A percentile compares a stretch with the other conserved stretches of the same genome.
phyloP scores from a whole-genome alignment of 73 alveolate genomes.

The Paramecium primaurelia region DNA sequence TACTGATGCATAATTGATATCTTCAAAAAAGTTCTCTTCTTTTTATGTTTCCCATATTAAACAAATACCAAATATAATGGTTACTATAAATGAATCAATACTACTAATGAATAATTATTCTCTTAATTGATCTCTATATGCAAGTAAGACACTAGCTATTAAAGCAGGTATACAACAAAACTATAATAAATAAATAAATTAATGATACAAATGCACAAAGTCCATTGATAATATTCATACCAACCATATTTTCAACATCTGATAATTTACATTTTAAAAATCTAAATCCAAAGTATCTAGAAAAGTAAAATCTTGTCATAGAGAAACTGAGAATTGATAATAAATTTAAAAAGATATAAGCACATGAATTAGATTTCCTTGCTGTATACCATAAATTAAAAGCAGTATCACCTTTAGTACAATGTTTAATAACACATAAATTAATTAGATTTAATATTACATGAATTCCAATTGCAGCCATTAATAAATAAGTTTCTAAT shows the following conservation, averaged over 20 bases:
- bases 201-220: background rate
- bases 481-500: background rate
- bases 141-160: background rate
- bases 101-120: background rate
- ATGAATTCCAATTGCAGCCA: background rate
- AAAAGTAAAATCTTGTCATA: background rate
- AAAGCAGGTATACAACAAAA: conserved; percentile 10
- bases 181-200: background rate
- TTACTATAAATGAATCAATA: background rate
- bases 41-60: conserved; percentile 7
- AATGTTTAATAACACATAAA: background rate
- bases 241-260: background rate
- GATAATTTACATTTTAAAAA: background rate
- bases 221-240: background rate
- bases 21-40: background rate
- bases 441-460: background rate
- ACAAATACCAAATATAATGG: background rate
- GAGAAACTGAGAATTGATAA: background rate
- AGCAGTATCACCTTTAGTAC: background rate
- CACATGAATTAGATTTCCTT: background rate
- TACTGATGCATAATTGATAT: background rate
- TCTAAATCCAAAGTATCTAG: conserved; percentile 7
- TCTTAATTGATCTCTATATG: background rate
- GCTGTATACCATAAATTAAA: background rate
- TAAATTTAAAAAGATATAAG: background rate